phyloP scores from a whole-genome alignment of 1,284 basidiomycete species.

The Chondrostereum purpureum region DNA sequence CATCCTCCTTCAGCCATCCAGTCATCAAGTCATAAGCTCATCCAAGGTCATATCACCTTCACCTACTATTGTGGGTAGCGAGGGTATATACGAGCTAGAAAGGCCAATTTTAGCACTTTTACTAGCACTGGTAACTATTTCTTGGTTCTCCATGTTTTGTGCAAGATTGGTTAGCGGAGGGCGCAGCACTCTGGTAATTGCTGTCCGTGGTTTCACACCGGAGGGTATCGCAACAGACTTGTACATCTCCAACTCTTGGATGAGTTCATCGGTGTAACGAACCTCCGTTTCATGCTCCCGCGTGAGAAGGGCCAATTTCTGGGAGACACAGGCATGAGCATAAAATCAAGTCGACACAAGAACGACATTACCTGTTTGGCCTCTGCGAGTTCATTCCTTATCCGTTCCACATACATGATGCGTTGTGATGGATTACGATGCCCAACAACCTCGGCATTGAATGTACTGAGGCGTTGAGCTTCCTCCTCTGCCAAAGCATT shows the following conservation, averaged over 20 bases:
- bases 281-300: conserved; percentile 48
- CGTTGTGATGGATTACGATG: conserved; percentile 70
- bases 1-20: too few species aligned
- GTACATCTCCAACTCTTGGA: conserved; percentile 61
- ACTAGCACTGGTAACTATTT: conserved; percentile 2
- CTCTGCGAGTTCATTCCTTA: conserved; percentile 62
- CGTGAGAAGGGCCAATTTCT: conserved; percentile 52
- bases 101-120: conserved; percentile 7
- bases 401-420: conserved; percentile 68
- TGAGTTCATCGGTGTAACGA: conserved; percentile 45
- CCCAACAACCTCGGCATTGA: conserved; percentile 72
- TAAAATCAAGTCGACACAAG: conserved; percentile 7
- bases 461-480: conserved; percentile 54
- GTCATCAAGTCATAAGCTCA: conserved; percentile 39
- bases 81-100: conserved; percentile 19
- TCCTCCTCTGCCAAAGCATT: conserved; percentile 72
- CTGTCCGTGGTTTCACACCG: conserved; percentile 55
- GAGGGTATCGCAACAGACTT: conserved; percentile 55
- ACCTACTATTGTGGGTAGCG: conserved; percentile 13
- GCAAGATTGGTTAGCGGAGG: conserved; percentile 45
- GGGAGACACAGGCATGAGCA: conserved; percentile 5
- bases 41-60: conserved; percentile 52
- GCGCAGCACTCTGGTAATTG: conserved; percentile 55
- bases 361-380: conserved; percentile 52
- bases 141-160: conserved; percentile 28